A percentile compares a stretch with the other conserved stretches of the same genome.
These are phyloP conservation scores for Hypomontagnella monticulosa DNA, from an alignment of 495 filamentous ascomycete genomes.

Conservation along the genomic window DNA sequence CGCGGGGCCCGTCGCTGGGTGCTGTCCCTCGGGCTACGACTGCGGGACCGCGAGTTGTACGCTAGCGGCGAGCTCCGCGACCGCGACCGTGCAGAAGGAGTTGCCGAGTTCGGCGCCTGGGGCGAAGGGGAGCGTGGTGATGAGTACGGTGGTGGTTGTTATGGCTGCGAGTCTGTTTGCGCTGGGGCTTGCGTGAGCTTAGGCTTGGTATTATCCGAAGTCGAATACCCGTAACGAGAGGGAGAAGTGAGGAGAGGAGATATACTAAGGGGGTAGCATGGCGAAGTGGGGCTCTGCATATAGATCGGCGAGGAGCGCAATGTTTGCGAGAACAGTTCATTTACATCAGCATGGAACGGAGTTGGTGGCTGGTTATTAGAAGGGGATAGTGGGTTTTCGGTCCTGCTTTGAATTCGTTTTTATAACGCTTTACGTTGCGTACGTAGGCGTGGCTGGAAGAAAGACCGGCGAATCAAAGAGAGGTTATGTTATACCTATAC, in stretches of 20 bases:
- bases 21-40: conserved; percentile 77
- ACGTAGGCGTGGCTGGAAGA: neutral
- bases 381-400: neutral
- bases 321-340: neutral
- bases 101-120: conserved; percentile 43
- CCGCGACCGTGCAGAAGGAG: conserved; percentile 69
- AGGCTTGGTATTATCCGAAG: neutral
- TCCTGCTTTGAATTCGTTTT: neutral
- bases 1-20: conserved; percentile 71
- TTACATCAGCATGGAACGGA: conserved; percentile 24
- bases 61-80: conserved; percentile 52
- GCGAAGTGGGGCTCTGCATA: conserved; percentile 1
- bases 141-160: conserved; percentile 1
- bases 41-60: conserved; percentile 79
- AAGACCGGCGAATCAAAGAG: neutral
- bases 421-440: neutral
- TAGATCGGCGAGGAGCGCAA: conserved; percentile 7
- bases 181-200: neutral
- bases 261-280: neutral
- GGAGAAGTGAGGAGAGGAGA: neutral
- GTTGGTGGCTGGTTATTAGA: conserved; percentile 15
- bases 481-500: too few species aligned
- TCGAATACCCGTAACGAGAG: neutral
- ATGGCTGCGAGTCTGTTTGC: conserved; percentile 4
- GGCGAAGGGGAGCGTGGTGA: neutral